phyloP scores from a whole-genome alignment of 805 yeast genomes.

The Candida suzukii region DNA sequence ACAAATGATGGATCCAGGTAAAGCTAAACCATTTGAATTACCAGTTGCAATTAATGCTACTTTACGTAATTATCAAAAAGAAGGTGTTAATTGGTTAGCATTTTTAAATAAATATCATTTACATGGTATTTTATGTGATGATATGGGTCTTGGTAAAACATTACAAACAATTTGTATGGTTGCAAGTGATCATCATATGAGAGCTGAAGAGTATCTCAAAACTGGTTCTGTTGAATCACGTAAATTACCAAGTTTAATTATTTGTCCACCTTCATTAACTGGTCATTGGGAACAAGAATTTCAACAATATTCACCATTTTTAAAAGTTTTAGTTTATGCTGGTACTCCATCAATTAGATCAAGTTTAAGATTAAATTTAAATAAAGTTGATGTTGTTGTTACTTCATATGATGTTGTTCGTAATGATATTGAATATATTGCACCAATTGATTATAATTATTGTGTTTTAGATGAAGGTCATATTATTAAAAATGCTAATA shows the following conservation, averaged over 20 bases:
- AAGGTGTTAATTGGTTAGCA: conserved; percentile 97
- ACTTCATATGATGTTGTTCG: conserved; percentile 96
- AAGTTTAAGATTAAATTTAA: conserved; percentile 44
- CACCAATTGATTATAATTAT: conserved; percentile 69
- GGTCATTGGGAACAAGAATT: conserved; percentile 99
- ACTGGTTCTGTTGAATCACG: conserved; percentile 61
- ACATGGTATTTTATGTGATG: conserved; percentile 97
- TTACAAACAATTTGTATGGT: conserved; percentile 95
- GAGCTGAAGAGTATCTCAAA: conserved; percentile 60
- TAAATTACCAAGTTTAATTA: conserved; percentile 73
- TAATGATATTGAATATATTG: conserved; percentile 69
- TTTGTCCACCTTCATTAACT: conserved; percentile 96
- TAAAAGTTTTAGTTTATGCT: conserved; percentile 79
- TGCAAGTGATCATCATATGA: conserved; percentile 87
- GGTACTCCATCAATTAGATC: conserved; percentile 81
- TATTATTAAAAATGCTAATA: conserved; percentile 84
- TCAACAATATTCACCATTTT: conserved; percentile 80
- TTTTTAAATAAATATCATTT: conserved; percentile 89
- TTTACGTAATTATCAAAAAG: conserved; percentile 91
- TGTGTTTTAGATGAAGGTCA: conserved; percentile 98
- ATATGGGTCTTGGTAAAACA: conserved; percentile 98
- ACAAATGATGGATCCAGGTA: conserved; percentile 96
- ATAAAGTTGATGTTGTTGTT: conserved; percentile 72
- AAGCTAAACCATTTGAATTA: conserved; percentile 77
- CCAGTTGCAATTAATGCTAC: conserved; percentile 93